Conservation (phyloP, 225 moss, liverwort and hornwort species). For the Takakia lepidozioides region DNA sequence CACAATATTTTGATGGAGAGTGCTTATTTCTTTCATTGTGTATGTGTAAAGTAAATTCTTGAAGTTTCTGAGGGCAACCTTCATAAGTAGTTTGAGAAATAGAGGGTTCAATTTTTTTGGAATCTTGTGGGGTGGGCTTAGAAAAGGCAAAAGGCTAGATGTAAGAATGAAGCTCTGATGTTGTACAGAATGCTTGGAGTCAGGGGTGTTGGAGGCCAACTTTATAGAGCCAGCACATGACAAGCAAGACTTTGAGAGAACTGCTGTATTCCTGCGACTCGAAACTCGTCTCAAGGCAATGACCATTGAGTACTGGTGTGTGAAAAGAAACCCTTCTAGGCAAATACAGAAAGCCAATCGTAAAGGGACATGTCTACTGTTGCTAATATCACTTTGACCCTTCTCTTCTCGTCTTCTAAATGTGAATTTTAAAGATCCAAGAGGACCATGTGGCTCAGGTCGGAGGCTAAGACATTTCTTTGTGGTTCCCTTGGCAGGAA, state of each 20-base stretch:
- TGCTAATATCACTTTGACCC: neutral
- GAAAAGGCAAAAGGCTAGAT: too few species aligned
- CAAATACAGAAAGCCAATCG: too few species aligned
- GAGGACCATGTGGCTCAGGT: neutral
- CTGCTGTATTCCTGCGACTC: constrained; percentile 49
- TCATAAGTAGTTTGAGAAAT: too few species aligned
- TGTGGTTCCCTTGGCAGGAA: constrained; percentile 20
- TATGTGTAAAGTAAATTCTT: too few species aligned
- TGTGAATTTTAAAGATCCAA: neutral
- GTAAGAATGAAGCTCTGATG: too few species aligned
- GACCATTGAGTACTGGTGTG: constrained; percentile 48
- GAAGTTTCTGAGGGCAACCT: too few species aligned
- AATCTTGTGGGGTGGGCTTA: too few species aligned
- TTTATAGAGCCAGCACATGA: constrained; percentile 79
- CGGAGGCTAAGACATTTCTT: neutral
- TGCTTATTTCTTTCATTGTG: too few species aligned
- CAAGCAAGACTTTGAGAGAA: constrained; percentile 77
- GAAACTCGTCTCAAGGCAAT: constrained; percentile 55
- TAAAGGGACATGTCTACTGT: too few species aligned
- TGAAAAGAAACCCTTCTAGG: neutral
- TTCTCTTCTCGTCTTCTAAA: neutral
- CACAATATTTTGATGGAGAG: too few species aligned
- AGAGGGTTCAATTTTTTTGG: too few species aligned
- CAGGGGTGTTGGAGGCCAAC: constrained; percentile 69
- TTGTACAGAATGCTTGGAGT: too few species aligned